Base-by-base conservation (phyloP, 495 filamentous ascomycete genomes). In the Penicillium alfredii region DNA sequence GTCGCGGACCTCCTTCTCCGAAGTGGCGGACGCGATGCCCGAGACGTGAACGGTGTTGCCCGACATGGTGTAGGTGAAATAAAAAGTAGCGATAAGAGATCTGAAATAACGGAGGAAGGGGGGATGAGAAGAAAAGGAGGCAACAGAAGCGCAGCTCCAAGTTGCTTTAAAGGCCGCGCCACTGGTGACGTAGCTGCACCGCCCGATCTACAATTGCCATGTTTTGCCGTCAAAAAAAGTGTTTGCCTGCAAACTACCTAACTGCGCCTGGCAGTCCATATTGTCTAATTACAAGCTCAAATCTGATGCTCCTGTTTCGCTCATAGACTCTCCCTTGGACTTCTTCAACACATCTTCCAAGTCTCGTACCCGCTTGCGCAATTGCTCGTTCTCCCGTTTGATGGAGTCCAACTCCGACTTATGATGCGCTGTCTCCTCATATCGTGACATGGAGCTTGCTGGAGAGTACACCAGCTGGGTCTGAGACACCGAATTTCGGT, bases 1-100 rank as follows among this genome's bases (percentile, higher is more conserved):
- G 50, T 93, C 88, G 49, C 77, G 80, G 43, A 98, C 76, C 63
- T 98, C 87, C 66, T 89, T 84, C 61, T 97, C 86, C 42, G 77
- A 73, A 30, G 89, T 94, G 45, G 77, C 53, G 38, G 70, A 54
- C 44, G 82, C 75, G 66, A 98, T 96, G 66, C 89, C 88, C 67
- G 86, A 83, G 35, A 76, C 72, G 47, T 76, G 69, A 15, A 76
- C 69, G 11, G 71, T 72, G 23, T 54, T 57, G 34, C 47, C 49
- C 46, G 72, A 69, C 72, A 76, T 76, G 43, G 8, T 64, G 49
- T 34, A 12, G 11, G n/a, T 25, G 12, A 33, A 8, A 32, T 12
- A 18, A 27, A 10, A 35, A 15, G 16, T 33, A 36, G 14, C 18
- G 31, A 18, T 35, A n/a, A 22, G 34, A 15, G 29, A 26, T 8